A percentile compares a stretch with the other conserved stretches of the same genome.
These are phyloP conservation scores for Potentilla sterilis DNA, from an alignment of 306 rosid genomes.

Conservation along the genomic window DNA sequence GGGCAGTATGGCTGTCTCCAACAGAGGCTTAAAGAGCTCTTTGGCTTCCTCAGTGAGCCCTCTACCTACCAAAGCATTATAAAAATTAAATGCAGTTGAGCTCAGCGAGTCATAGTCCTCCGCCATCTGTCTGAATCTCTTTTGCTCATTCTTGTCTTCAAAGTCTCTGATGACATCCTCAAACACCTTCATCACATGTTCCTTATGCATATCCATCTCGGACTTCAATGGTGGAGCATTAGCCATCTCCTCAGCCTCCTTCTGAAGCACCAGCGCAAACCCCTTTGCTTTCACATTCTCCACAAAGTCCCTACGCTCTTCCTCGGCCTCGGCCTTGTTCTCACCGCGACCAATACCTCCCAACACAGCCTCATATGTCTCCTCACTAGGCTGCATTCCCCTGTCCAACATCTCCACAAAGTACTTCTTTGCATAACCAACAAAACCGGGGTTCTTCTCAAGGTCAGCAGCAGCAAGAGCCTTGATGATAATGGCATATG, in stretches of 20 bases:
- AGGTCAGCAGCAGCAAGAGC: background rate
- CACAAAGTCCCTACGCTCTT: background rate
- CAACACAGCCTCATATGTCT: background rate
- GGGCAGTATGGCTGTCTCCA: background rate
- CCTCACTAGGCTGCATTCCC: slow-evolving; percentile 2
- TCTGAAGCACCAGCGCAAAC: background rate
- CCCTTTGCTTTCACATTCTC: background rate
- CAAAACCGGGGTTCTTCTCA: background rate
- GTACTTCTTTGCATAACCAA: background rate
- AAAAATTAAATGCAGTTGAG: background rate
- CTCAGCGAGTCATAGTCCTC: slow-evolving; percentile 5
- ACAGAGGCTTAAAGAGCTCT: background rate
- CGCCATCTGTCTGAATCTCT: background rate
- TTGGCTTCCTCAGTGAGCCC: background rate
- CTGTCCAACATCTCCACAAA: slow-evolving; percentile 16
- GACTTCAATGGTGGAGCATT: background rate
- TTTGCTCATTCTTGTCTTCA: background rate
- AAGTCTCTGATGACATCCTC: background rate
- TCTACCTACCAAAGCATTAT: background rate
- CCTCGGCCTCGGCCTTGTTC: background rate
- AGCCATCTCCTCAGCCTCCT: background rate
- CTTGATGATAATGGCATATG: slow-evolving; percentile 4
- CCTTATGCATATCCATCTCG: background rate
- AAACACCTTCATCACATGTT: slow-evolving; percentile 4
- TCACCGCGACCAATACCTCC: background rate